A percentile compares a stretch with the other conserved stretches of the same genome.
These are phyloP conservation scores for Leptographium lundbergii DNA, from an alignment of 2,329 filamentous ascomycete species.

Conservation along the genomic window DNA sequence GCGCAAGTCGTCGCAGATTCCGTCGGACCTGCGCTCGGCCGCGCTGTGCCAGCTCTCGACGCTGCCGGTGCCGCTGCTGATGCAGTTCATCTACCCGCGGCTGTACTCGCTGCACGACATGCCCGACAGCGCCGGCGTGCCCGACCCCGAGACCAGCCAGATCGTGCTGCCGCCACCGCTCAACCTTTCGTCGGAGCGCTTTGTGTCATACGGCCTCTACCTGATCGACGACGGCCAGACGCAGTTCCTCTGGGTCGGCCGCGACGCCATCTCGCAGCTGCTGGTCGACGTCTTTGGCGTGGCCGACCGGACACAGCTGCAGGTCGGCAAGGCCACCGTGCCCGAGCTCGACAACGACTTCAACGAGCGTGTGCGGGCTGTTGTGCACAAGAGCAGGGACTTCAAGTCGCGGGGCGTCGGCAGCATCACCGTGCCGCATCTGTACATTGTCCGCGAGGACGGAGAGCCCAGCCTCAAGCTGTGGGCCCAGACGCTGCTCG, in stretches of 20 bases:
- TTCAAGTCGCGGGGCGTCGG: slow-evolving; percentile 78
- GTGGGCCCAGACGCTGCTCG: slow-evolving; percentile 91
- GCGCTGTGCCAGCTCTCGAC: slow-evolving; percentile 92
- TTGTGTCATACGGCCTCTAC: slow-evolving; percentile 85
- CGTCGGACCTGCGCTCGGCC: slow-evolving; percentile 83
- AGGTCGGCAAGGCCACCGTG: slow-evolving; percentile 79
- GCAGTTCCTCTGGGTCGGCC: slow-evolving; percentile 93
- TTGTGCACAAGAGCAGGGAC: slow-evolving; percentile 85
- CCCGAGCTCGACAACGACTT: slow-evolving; percentile 91
- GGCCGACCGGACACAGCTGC: slow-evolving; percentile 68
- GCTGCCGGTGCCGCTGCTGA: slow-evolving; percentile 74
- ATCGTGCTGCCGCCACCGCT: slow-evolving; percentile 74
- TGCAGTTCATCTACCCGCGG: slow-evolving; percentile 83
- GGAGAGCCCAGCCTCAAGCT: slow-evolving; percentile 89
- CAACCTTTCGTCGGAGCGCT: slow-evolving; percentile 78
- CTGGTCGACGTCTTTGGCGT: slow-evolving; percentile 84
- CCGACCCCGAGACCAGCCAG: slow-evolving; percentile 74
- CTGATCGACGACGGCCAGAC: slow-evolving; percentile 95
- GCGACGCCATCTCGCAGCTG: slow-evolving; percentile 83
- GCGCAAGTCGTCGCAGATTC: slow-evolving; percentile 85
- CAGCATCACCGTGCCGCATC: slow-evolving; percentile 80
- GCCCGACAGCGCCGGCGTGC: slow-evolving; percentile 82
- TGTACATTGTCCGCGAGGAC: slow-evolving; percentile 90
- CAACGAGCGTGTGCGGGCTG: slow-evolving; percentile 82
- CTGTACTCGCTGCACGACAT: slow-evolving; percentile 89